phyloP scores from a whole-genome alignment of 2,329 filamentous ascomycete species.

The Aspergillus phoenicis region DNA sequence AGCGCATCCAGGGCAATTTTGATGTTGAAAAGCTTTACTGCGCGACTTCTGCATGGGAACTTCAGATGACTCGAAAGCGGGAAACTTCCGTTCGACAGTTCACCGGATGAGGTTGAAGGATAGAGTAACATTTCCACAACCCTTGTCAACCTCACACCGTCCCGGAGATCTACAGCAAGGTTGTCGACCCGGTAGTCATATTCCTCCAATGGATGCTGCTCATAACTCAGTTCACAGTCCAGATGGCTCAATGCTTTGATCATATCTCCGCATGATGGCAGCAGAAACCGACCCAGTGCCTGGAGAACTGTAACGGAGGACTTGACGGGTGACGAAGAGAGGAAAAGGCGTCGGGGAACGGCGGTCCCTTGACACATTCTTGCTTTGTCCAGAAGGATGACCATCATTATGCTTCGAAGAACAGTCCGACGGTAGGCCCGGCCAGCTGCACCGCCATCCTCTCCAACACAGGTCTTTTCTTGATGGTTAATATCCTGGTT shows the following conservation, averaged over 20 bases:
- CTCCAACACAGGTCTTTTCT: conserved; percentile 23
- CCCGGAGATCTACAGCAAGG: conserved; percentile 63
- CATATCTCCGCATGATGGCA: conserved; percentile 63
- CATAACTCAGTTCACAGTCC: conserved; percentile 57
- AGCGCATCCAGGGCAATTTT: conserved; percentile 60
- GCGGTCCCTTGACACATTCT: conserved; percentile 42
- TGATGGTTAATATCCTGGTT: conserved; percentile 55
- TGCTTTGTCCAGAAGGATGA: conserved; percentile 61
- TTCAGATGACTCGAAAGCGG: conserved; percentile 61
- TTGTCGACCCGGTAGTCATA: conserved; percentile 61
- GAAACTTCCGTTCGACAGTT: conserved; percentile 39
- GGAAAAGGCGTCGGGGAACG: conserved; percentile 53
- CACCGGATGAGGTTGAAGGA: conserved; percentile 34
- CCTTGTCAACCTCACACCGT: conserved; percentile 62
- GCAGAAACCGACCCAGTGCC: conserved; percentile 55
- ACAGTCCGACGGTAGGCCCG: conserved; percentile 60
- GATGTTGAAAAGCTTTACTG: conserved; percentile 62
- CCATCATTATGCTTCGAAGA: conserved; percentile 61
- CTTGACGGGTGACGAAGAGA: conserved; percentile 55
- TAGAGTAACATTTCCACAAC: conserved; percentile 62
- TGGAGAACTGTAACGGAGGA: conserved; percentile 58
- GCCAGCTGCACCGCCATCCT: conserved; percentile 46
- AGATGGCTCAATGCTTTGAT: conserved; percentile 58
- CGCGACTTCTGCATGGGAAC: conserved; percentile 57
- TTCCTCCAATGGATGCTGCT: conserved; percentile 62